phyloP scores from a whole-genome alignment of 116 monocot genomes.

The Zostera marina region DNA sequence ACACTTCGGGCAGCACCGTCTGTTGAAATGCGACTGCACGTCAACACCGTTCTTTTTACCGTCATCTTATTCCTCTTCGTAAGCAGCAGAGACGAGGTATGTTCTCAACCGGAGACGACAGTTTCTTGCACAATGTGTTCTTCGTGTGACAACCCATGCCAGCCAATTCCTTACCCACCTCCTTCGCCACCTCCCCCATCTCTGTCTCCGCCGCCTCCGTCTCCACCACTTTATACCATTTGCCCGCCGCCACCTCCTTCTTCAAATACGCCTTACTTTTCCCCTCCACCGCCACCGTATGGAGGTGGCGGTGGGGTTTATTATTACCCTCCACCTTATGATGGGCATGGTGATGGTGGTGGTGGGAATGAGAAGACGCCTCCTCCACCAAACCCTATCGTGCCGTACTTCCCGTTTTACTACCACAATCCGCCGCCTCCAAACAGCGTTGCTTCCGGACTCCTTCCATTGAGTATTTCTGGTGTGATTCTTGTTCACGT shows the following conservation, averaged over 20 bases:
- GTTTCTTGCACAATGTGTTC: slow-evolving; percentile 48
- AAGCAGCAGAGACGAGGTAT: slow-evolving; percentile 6
- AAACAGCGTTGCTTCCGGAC: not conserved
- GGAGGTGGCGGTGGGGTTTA: slow-evolving; percentile 8
- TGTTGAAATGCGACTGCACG: not conserved
- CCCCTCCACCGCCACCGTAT: slow-evolving; percentile 17
- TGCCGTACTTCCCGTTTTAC: slow-evolving; percentile 36
- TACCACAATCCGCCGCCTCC: slow-evolving; percentile 20
- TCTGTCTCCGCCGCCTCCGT: slow-evolving; percentile 15
- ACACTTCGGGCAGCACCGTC: not conserved
- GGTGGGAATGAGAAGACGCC: slow-evolving; percentile 10
- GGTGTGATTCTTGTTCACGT: not conserved
- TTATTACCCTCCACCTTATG: slow-evolving; percentile 11
- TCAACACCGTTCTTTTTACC: not conserved
- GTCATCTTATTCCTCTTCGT: slow-evolving; percentile 6
- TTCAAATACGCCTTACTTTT: slow-evolving; percentile 4
- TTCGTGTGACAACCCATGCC: slow-evolving; percentile 52
- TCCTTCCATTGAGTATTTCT: not conserved
- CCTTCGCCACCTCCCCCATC: slow-evolving; percentile 16
- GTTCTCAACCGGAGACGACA: slow-evolving; percentile 2
- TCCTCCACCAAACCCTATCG: slow-evolving; percentile 33
- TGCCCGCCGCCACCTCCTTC: slow-evolving; percentile 17
- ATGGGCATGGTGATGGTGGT: slow-evolving; percentile 7
- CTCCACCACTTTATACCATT: slow-evolving; percentile 6
- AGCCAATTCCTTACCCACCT: slow-evolving; percentile 10